Conservation (phyloP, 225 moss, liverwort and hornwort species). For the Bryoerythrophyllum caledonicum region DNA sequence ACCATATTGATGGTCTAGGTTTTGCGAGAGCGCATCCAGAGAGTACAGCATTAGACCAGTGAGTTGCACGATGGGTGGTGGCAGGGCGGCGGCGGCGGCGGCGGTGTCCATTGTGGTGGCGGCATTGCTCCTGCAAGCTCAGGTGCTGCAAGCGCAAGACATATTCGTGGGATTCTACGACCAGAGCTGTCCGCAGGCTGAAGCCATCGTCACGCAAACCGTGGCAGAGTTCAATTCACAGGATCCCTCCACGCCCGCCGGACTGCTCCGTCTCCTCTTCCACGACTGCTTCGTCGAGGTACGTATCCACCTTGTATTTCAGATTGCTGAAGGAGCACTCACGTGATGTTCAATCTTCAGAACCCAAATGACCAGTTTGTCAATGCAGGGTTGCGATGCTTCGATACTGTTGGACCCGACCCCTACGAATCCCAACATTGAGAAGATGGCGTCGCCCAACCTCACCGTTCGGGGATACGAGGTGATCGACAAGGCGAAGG, state of each 20-base stretch:
- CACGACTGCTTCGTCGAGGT: slow-evolving; percentile 73
- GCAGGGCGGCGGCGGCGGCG: slow-evolving; percentile 11
- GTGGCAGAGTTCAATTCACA: slow-evolving; percentile 40
- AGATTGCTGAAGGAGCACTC: not conserved
- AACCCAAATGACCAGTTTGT: not conserved
- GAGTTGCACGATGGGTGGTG: slow-evolving; percentile 21
- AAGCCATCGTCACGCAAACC: slow-evolving; percentile 45
- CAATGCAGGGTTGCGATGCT: slow-evolving; percentile 83
- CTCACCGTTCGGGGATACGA: slow-evolving; percentile 75
- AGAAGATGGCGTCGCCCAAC: slow-evolving; percentile 72
- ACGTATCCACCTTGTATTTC: not conserved
- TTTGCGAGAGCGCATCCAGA: not conserved
- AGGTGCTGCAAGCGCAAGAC: slow-evolving; percentile 35
- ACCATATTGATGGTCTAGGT: not conserved
- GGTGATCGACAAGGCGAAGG: slow-evolving; percentile 71
- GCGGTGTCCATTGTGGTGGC: slow-evolving; percentile 23
- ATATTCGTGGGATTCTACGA: slow-evolving; percentile 61
- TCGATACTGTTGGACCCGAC: slow-evolving; percentile 62
- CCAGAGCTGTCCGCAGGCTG: slow-evolving; percentile 50
- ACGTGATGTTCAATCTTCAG: not conserved
- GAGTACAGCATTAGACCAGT: not conserved
- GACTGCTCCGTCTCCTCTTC: slow-evolving; percentile 54
- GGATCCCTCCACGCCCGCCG: slow-evolving; percentile 55
- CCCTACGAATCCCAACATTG: slow-evolving; percentile 46
- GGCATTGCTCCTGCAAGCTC: slow-evolving; percentile 27